These are phyloP conservation scores for Kurtzmaniella fragi DNA, from an alignment of 805 yeast species.

Conservation along the genomic window DNA sequence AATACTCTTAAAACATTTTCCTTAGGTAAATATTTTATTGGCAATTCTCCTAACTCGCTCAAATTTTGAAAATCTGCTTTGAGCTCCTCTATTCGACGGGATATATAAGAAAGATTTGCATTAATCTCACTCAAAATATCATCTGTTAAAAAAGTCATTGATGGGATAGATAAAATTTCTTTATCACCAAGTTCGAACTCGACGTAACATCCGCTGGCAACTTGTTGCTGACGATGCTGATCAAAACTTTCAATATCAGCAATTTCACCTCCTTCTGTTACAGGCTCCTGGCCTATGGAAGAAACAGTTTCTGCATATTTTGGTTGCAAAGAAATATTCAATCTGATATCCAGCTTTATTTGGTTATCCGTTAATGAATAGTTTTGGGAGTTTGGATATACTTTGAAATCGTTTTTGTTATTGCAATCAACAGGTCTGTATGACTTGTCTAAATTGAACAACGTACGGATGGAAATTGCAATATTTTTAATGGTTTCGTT, in stretches of 20 bases:
- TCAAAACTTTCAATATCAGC: slow-evolving; percentile 4
- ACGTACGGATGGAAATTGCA: slow-evolving; percentile 3
- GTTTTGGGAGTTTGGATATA: background rate
- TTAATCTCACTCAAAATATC: slow-evolving; percentile 43
- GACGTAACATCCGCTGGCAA: slow-evolving; percentile 23
- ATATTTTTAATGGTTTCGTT: slow-evolving; percentile 3
- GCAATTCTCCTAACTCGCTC: slow-evolving; percentile 62
- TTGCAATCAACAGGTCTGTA: background rate
- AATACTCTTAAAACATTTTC: slow-evolving; percentile 46
- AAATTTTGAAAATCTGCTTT: slow-evolving; percentile 39
- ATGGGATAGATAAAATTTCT: slow-evolving; percentile 23
- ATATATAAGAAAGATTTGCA: slow-evolving; percentile 52
- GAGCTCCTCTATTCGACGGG: slow-evolving; percentile 38
- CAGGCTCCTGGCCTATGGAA: slow-evolving; percentile 15
- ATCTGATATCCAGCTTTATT: slow-evolving; percentile 11
- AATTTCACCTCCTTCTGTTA: slow-evolving; percentile 13
- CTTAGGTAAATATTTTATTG: slow-evolving; percentile 43
- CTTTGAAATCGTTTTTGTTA: background rate
- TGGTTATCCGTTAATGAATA: background rate
- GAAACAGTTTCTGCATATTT: slow-evolving; percentile 16
- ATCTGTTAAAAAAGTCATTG: slow-evolving; percentile 25
- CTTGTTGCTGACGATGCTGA: slow-evolving; percentile 6
- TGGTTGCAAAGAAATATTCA: slow-evolving; percentile 25
- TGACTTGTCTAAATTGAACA: slow-evolving; percentile 4
- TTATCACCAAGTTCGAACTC: slow-evolving; percentile 21